Evolutionary conservation across 768 basidiomycete species (phyloP).

Genomic region (Lactarius vividus): DNA sequence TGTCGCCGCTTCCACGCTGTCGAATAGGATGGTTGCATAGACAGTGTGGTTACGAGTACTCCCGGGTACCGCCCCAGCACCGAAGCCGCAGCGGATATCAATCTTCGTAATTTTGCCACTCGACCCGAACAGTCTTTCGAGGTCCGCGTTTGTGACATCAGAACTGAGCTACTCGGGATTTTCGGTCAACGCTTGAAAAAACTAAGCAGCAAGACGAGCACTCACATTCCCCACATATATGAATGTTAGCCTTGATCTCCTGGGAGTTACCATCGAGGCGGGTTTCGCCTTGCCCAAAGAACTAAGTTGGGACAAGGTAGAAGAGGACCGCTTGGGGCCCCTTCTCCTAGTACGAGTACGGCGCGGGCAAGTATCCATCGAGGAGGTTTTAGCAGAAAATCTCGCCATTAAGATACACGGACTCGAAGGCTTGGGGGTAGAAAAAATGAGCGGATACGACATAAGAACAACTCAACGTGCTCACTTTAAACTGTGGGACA

Average conservation of each 20-base stretch:
- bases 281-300: constrained; percentile 1
- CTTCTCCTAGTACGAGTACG: not conserved
- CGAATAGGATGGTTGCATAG: constrained; percentile 18
- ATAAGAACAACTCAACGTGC: not conserved
- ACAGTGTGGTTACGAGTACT: not conserved
- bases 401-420: not conserved
- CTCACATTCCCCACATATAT: constrained; percentile 66
- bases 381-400: constrained; percentile 9
- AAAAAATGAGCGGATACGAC: not conserved
- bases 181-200: not conserved
- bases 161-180: constrained; percentile 25
- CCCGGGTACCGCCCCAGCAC: constrained; percentile 5
- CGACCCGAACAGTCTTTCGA: constrained; percentile 36
- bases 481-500: not conserved
- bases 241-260: constrained; percentile 30
- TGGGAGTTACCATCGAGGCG: not conserved
- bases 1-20: not conserved
- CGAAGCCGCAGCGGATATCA: constrained; percentile 40
- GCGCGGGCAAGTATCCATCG: not conserved
- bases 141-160: constrained; percentile 35
- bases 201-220: constrained; percentile 32
- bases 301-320: not conserved
- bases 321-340: not conserved
- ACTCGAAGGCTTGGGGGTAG: not conserved
- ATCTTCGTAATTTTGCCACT: constrained; percentile 40